Evolutionary conservation across 495 filamentous ascomycete genomes (phyloP), one percentile per base, ranked within the genome.

Genomic region (Trichoderma parareesei): DNA sequence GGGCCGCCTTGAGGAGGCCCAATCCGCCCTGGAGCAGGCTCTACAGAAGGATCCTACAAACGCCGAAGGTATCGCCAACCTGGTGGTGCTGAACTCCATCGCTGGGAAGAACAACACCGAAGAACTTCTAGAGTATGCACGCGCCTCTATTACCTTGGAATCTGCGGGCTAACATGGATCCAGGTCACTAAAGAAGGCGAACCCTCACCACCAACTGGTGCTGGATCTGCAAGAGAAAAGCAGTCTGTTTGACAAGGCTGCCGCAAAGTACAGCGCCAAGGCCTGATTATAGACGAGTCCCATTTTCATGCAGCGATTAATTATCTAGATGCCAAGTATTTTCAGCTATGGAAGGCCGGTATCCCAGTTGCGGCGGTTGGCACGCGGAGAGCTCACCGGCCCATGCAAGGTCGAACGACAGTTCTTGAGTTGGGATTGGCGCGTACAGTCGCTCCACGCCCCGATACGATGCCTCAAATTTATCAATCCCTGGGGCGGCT

Each of bases 1-100:
- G 16, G 92, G 92, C 38, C 88, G 94, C 16, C 76, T 91, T 35
- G 90, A 91, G 42, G 94, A 98, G 78, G 92, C 94, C 9, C 89
- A 97, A 75, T 85, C 87, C 35, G 93, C 92, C 11, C 76, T 98
- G 67, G 80, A 91, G 62, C 83, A 92, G 72, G 93, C 93, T 5
- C 62, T 93, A 60, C 84, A 87, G 70, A 88, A 89, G 75, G 85
- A 93, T 61, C 83, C 88, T 7, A 78, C 83, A 5, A 82, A 90
- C 65, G 80, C 85, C 13, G 88, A 92, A 38, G 83, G 88, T 55
- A 85, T 96, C 69, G 90, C 90, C 64, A 96, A 97, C 70, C 73
- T 83, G 57, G 78, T 95, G 64, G 93, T 97, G 18, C 75, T 96
- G 72, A 88, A 85, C 53, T 81, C 89, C 27, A 77, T 96, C 66